phyloP scores from a whole-genome alignment of 495 filamentous ascomycete species.

The Penicillium longicatenatum region DNA sequence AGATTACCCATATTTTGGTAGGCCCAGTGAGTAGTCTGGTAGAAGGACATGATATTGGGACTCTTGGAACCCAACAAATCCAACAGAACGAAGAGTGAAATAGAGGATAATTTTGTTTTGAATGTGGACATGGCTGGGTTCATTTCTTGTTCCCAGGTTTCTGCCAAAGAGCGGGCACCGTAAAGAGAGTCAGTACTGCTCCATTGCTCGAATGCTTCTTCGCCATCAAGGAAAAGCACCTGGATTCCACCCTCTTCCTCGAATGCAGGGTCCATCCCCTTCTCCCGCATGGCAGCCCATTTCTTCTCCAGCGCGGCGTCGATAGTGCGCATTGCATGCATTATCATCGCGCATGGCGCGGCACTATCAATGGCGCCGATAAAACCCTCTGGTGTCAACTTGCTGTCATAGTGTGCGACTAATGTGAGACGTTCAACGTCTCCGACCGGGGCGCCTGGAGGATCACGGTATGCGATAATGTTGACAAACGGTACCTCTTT shows the following conservation, averaged over 20 bases:
- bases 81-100: conserved; percentile 88
- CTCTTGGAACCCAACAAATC: conserved; percentile 77
- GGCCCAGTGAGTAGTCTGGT: conserved; percentile 89
- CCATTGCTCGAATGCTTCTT: conserved; percentile 88
- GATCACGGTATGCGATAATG: conserved; percentile 84
- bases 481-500: conserved; percentile 81
- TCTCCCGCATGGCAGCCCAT: conserved; percentile 70
- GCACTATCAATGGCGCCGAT: conserved; percentile 94
- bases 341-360: conserved; percentile 86
- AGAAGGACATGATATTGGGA: conserved; percentile 78
- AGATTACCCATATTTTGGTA: conserved; percentile 69
- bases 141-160: conserved; percentile 66
- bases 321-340: conserved; percentile 80
- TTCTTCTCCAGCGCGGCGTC: conserved; percentile 77
- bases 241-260: conserved; percentile 83
- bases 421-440: conserved; percentile 80
- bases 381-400: conserved; percentile 80
- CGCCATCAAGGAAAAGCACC: conserved; percentile 87
- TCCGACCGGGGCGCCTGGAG: conserved; percentile 72
- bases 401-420: conserved; percentile 93
- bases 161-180: conserved; percentile 77
- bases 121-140: conserved; percentile 73
- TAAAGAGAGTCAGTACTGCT: conserved; percentile 80
- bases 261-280: conserved; percentile 51
- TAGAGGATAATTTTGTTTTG: conserved; percentile 70